phyloP scores from a whole-genome alignment of 306 rosid species.

The Rosa rugosa region DNA sequence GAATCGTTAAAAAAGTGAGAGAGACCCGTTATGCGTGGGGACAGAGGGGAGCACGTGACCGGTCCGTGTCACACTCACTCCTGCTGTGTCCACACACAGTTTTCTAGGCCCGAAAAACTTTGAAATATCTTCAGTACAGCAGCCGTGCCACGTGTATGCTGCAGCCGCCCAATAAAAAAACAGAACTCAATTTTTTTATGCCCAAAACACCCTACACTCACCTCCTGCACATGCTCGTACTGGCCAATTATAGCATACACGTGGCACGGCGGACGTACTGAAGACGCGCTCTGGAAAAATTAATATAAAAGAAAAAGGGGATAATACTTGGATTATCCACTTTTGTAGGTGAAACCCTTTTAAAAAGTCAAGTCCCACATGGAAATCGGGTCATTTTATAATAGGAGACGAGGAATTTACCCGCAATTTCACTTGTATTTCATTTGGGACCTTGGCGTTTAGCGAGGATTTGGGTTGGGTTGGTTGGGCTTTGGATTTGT shows the following conservation, averaged over 20 bases:
- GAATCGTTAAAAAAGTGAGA: slow-evolving; percentile 21
- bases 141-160: neutral
- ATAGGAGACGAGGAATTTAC: slow-evolving; percentile 1
- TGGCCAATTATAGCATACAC: neutral
- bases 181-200: neutral
- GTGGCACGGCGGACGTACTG: neutral
- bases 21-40: slow-evolving; percentile 32
- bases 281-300: too few relatives aligned
- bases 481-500: slow-evolving; percentile 4
- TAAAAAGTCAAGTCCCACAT: slow-evolving; percentile 22
- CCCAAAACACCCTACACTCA: neutral
- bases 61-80: slow-evolving; percentile 12
- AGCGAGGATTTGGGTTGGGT: neutral
- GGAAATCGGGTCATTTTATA: neutral
- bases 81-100: neutral
- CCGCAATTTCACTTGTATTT: slow-evolving; percentile 23
- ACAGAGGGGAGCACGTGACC: slow-evolving; percentile 36
- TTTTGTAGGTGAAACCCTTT: slow-evolving; percentile 27
- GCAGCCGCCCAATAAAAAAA: neutral
- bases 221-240: neutral
- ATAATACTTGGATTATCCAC: slow-evolving; percentile 31
- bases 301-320: neutral
- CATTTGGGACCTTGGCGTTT: slow-evolving; percentile 8
- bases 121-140: too few relatives aligned
- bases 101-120: neutral